phyloP scores from a whole-genome alignment of 225 moss, liverwort and hornwort genomes.

The Lunularia cruciata region DNA sequence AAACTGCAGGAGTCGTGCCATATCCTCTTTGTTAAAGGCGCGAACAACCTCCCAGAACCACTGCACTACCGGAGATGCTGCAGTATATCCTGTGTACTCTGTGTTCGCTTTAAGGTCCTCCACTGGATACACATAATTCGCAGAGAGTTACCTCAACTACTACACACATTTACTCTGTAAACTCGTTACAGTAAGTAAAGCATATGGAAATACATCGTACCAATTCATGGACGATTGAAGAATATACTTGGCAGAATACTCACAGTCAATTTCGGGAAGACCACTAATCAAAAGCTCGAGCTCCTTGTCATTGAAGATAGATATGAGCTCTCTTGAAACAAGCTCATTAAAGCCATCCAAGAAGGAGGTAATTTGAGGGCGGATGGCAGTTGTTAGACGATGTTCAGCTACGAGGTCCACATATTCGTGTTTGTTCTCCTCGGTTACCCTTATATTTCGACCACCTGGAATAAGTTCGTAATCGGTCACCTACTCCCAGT shows the following conservation, averaged over 20 bases:
- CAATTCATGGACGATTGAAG: background rate
- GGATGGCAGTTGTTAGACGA: conserved; percentile 96
- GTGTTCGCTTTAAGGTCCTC: conserved; percentile 93
- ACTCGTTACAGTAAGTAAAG: background rate
- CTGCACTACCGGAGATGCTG: conserved; percentile 80
- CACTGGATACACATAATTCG: conserved; percentile 42
- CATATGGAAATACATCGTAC: background rate
- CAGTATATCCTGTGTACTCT: conserved; percentile 90
- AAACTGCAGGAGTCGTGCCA: conserved; percentile 94
- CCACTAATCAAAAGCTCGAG: conserved; percentile 95
- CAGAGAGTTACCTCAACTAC: background rate
- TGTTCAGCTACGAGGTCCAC: conserved; percentile 97
- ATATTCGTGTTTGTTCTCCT: conserved; percentile 97
- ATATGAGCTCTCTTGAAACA: conserved; percentile 81
- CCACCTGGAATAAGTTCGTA: conserved; percentile 91
- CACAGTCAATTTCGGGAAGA: conserved; percentile 90
- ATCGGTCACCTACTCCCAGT: conserved; percentile 81
- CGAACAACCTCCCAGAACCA: conserved; percentile 99
- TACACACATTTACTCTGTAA: background rate
- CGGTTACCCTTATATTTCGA: conserved; percentile 88
- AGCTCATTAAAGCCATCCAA: conserved; percentile 95
- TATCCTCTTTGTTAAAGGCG: conserved; percentile 91
- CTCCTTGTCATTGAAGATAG: conserved; percentile 98
- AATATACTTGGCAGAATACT: conserved; percentile 31
- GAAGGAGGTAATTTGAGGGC: conserved; percentile 87